Base-by-base conservation (phyloP, 1,284 basidiomycete genomes). In the Clitocybe nebularis region DNA sequence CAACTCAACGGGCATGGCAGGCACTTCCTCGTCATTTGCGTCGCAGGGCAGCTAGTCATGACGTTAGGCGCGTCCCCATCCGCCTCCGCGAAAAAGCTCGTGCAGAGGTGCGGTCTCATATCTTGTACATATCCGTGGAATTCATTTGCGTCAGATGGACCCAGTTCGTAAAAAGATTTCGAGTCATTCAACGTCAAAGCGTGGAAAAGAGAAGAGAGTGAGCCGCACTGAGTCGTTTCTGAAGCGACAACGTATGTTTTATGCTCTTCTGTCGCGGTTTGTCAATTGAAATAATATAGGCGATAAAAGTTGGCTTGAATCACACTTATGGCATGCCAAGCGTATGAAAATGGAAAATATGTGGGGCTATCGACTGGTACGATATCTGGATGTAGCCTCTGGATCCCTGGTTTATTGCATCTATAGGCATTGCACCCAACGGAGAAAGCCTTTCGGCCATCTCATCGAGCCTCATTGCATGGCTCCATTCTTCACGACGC, bases 291-390 rank as follows among this genome's bases (percentile, higher is more conserved):
- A 47, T 33, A 20, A 25, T 36, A 5, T 45, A 92, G 90, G 69
- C 19, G 73, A 89, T 51, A 95, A 95, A 61, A 68, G 72, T 6
- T 96, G 93, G 93, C 76, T 97, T 0, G 90, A 93, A 57, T 93
- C 92, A 3, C 93, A 96, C 60, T 63, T 95, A 17, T 96, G 91
- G 88, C 93, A 96, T 56, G 86, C 93, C 1, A 96, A 95, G 62
- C 78, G 93, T 1, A 93, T 93, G 80, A 81, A 86, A 51, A 95
- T 96, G 93, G 75, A 82, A 50, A 83, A 83, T 51, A 72, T 89
- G 59, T 96, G 93, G 92, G 90, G 89, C 0, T 91, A 90, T 59
- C 74, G 89, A 52, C 68, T 97, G 36, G 90, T 89, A 25, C 11
- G 75, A 54, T 21, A 17, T 21, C 11, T 35, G 21, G n/a, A n/a